Conservation (phyloP, 2,329 filamentous ascomycete genomes). For the Fusarium sp. region DNA sequence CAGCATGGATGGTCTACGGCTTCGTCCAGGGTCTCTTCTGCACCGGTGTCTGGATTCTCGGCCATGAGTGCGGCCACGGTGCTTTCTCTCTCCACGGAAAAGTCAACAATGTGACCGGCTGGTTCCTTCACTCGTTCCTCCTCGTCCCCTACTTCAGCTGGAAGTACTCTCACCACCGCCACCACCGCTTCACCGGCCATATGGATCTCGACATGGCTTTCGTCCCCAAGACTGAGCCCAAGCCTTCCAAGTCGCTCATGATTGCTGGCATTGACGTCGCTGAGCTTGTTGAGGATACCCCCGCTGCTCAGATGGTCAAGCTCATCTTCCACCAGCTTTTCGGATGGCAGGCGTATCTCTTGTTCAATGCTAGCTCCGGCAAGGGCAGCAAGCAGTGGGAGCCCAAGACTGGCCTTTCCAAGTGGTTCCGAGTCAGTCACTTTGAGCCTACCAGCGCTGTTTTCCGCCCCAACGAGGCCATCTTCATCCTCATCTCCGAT, state of each 20-base stretch:
- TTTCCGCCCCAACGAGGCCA: slow-evolving; percentile 65
- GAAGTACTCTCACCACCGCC: slow-evolving; percentile 75
- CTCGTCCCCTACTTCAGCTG: slow-evolving; percentile 78
- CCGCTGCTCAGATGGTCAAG: slow-evolving; percentile 62
- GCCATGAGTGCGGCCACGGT: slow-evolving; percentile 76
- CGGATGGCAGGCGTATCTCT: slow-evolving; percentile 71
- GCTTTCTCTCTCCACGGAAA: slow-evolving; percentile 67
- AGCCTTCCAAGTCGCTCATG: slow-evolving; percentile 47
- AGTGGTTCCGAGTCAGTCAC: slow-evolving; percentile 61
- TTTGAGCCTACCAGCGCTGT: slow-evolving; percentile 70
- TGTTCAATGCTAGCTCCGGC: slow-evolving; percentile 66
- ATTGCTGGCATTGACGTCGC: slow-evolving; percentile 54
- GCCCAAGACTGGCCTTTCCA: slow-evolving; percentile 38
- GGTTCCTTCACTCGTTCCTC: slow-evolving; percentile 71
- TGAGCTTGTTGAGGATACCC: slow-evolving; percentile 71
- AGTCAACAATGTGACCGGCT: slow-evolving; percentile 71
- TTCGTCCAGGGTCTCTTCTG: slow-evolving; percentile 72
- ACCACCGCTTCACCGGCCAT: slow-evolving; percentile 75
- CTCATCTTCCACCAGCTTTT: slow-evolving; percentile 70
- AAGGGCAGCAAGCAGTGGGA: slow-evolving; percentile 58
- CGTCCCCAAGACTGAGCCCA: slow-evolving; percentile 60
- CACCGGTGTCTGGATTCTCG: slow-evolving; percentile 76
- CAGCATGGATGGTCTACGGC: slow-evolving; percentile 67
- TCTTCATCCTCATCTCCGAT: slow-evolving; percentile 67
- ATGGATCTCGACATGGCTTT: slow-evolving; percentile 75